Percentiles rank a stretch among this genome's conserved stretches.
Evolutionary conservation across 1,284 basidiomycete genomes (phyloP).

Genomic region (Fistulinella cinereoalba): DNA sequence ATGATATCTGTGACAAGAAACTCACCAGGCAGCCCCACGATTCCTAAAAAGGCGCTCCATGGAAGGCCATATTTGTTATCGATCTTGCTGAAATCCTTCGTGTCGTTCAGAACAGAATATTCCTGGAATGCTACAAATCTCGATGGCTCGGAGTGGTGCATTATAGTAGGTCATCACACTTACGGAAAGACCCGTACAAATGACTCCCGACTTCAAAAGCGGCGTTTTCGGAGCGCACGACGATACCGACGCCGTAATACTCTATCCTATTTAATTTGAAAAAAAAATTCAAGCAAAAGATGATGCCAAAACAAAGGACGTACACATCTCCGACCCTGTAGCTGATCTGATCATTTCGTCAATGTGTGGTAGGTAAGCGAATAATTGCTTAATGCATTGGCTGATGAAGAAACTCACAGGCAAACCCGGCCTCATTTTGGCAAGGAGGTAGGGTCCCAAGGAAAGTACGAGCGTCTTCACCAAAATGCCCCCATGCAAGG

Average conservation of each 20-base stretch:
- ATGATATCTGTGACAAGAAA: not conserved
- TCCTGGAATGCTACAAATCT: conserved; percentile 17
- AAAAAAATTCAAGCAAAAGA: not conserved
- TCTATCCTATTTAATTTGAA: no score
- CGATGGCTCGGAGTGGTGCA: not conserved
- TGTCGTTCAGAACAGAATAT: conserved; percentile 9
- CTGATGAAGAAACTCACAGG: conserved; percentile 1
- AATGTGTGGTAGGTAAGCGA: not conserved
- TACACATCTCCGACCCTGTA: conserved; percentile 1
- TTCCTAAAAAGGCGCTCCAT: conserved; percentile 16
- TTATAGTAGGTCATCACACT: not conserved
- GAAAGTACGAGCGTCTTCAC: conserved; percentile 20
- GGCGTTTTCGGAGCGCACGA: conserved; percentile 16
- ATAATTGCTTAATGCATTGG: no score
- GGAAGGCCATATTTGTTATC: conserved; percentile 19
- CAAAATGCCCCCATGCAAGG: conserved; percentile 12
- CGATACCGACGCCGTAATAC: conserved; percentile 12
- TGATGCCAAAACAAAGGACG: not conserved
- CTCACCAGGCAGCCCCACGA: conserved; percentile 9
- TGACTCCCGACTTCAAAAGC: conserved; percentile 15
- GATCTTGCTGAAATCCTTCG: conserved; percentile 3
- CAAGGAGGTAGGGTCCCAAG: conserved; percentile 6
- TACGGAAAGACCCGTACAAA: conserved; percentile 12
- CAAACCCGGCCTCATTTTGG: conserved; percentile 3
- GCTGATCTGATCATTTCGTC: not conserved